Conservation (phyloP, 1,284 basidiomycete species). For the Peniophora sp. region DNA sequence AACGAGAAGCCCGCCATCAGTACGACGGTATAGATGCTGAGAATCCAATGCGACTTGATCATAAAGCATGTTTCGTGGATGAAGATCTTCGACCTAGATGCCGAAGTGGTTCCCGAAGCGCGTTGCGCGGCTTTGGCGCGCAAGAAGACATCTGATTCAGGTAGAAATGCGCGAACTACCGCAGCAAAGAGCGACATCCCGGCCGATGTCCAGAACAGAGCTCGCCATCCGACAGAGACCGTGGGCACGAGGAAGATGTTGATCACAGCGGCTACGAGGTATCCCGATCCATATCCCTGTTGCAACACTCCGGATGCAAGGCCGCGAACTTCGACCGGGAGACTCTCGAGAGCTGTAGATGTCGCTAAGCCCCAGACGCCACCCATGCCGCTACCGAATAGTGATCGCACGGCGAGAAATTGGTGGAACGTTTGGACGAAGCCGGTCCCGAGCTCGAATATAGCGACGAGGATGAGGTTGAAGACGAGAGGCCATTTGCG, state of each 20-base stretch:
- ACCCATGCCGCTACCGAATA: conserved; percentile 87
- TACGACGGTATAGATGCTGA: conserved; percentile 79
- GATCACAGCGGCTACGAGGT: conserved; percentile 52
- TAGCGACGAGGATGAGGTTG: conserved; percentile 66
- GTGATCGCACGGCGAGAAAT: conserved; percentile 66
- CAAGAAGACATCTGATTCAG: conserved; percentile 78
- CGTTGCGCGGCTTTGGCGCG: conserved; percentile 46
- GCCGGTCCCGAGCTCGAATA: conserved; percentile 73
- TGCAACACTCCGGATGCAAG: conserved; percentile 78
- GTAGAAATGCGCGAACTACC: conserved; percentile 59
- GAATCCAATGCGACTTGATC: conserved; percentile 79
- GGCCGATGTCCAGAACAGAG: conserved; percentile 61
- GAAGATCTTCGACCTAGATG: conserved; percentile 38
- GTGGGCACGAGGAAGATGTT: conserved; percentile 68
- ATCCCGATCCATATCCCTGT: conserved; percentile 55
- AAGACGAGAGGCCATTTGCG: conserved; percentile 87
- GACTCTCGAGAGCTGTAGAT: conserved; percentile 80
- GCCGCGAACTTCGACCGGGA: conserved; percentile 83
- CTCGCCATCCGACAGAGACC: conserved; percentile 45
- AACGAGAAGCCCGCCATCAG: conserved; percentile 91
- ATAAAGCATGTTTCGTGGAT: conserved; percentile 65
- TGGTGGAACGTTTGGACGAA: conserved; percentile 62
- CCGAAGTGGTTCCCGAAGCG: conserved; percentile 24
- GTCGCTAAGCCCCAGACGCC: conserved; percentile 76
- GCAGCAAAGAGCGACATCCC: conserved; percentile 76